phyloP scores from a whole-genome alignment of 768 basidiomycete species.

The Kwoniella dendrophila region DNA sequence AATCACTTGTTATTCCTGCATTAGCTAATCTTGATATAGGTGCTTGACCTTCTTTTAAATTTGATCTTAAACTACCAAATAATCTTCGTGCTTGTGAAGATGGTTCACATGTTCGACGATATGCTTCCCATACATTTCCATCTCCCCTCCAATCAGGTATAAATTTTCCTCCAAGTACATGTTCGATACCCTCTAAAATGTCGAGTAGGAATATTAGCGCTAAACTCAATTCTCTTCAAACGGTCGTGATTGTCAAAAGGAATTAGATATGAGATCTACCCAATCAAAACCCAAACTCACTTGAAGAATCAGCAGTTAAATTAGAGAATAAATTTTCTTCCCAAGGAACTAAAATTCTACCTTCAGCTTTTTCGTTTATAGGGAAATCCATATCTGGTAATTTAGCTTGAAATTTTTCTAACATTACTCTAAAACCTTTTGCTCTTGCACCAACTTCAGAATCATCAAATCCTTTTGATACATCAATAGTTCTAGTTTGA shows the following conservation, averaged over 20 bases:
- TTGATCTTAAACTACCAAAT: conserved; percentile 70
- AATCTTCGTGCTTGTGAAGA: conserved; percentile 76
- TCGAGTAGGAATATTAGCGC: neutral
- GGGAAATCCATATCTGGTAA: conserved; percentile 94
- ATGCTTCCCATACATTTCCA: conserved; percentile 89
- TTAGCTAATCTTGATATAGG: conserved; percentile 51
- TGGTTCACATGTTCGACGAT: conserved; percentile 86
- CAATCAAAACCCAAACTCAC: conserved; percentile 46
- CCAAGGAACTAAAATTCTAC: conserved; percentile 90
- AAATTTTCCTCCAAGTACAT: conserved; percentile 68
- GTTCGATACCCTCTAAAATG: conserved; percentile 60
- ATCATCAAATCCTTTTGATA: conserved; percentile 66
- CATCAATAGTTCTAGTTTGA: conserved; percentile 63
- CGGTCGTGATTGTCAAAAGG: too few relatives aligned
- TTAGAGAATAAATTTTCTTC: conserved; percentile 77
- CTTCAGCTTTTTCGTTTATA: conserved; percentile 90
- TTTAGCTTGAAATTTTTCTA: conserved; percentile 68
- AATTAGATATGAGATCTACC: too few relatives aligned
- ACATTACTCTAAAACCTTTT: conserved; percentile 72
- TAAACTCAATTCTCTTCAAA: too few relatives aligned
- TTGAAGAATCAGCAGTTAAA: conserved; percentile 60
- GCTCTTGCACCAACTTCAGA: conserved; percentile 76
- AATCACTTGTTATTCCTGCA: conserved; percentile 57
- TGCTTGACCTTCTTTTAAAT: conserved; percentile 55
- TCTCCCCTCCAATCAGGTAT: conserved; percentile 79